These are phyloP conservation scores for Suillus bovinus DNA, from an alignment of 768 basidiomycete genomes.

Conservation along the genomic window DNA sequence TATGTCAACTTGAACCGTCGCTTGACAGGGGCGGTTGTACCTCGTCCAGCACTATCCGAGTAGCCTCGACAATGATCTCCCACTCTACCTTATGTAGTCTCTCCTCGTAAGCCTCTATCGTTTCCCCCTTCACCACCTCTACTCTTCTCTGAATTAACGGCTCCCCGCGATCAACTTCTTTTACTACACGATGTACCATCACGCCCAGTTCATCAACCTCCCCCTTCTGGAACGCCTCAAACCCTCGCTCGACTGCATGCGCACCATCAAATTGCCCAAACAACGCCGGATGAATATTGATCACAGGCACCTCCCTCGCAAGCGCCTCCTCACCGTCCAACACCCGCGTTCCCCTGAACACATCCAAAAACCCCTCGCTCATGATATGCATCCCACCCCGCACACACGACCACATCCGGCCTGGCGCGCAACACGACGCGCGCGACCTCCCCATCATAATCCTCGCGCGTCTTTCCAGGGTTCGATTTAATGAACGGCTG, in stretches of 20 bases:
- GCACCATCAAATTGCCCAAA: constrained; percentile 97
- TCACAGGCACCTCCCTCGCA: constrained; percentile 66
- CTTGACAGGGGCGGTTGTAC: constrained; percentile 31
- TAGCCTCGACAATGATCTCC: constrained; percentile 86
- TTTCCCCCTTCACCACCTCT: constrained; percentile 69
- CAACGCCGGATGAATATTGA: constrained; percentile 95
- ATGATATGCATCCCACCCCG: constrained; percentile 99
- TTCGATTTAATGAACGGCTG: constrained; percentile 79
- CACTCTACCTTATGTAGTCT: constrained; percentile 86
- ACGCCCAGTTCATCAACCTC: constrained; percentile 78
- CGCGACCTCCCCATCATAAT: constrained; percentile 87
- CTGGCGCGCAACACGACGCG: constrained; percentile 55
- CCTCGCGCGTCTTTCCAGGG: constrained; percentile 70
- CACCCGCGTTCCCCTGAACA: constrained; percentile 46
- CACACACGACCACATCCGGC: constrained; percentile 91
- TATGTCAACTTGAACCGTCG: neutral
- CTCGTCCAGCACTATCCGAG: constrained; percentile 66
- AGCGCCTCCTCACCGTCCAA: constrained; percentile 34
- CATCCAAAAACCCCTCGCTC: constrained; percentile 75
- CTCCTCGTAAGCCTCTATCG: constrained; percentile 68
- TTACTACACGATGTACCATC: constrained; percentile 94
- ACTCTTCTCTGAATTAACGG: constrained; percentile 84
- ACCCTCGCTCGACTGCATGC: constrained; percentile 87
- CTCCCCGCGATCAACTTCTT: constrained; percentile 90
- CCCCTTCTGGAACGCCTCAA: constrained; percentile 82